Evolutionary conservation across 805 yeast species (phyloP).

Genomic region (Ogataea paradorogensis): DNA sequence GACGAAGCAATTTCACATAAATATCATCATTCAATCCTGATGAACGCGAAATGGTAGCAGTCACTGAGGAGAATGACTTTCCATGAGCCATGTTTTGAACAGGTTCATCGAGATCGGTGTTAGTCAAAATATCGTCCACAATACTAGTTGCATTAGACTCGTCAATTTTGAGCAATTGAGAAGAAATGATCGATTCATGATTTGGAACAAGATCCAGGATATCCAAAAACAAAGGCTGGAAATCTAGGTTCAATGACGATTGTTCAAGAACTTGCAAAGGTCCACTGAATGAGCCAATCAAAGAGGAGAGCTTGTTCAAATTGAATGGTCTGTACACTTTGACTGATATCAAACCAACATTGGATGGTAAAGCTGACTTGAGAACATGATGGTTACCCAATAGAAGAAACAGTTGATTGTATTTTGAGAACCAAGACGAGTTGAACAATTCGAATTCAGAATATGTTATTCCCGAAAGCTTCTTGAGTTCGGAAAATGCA

Average conservation of each 20-base stretch:
- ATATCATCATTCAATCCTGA: constrained; percentile 42
- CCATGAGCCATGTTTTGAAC: constrained; percentile 65
- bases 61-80: constrained; percentile 28
- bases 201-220: constrained; percentile 57
- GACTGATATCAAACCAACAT: constrained; percentile 50
- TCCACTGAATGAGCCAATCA: constrained; percentile 51
- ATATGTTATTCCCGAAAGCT: constrained; percentile 30
- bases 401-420: constrained; percentile 48
- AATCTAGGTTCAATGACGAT: constrained; percentile 39
- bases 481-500: constrained; percentile 32
- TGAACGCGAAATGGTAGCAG: constrained; percentile 14
- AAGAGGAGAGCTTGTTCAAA: constrained; percentile 44
- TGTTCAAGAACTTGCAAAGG: constrained; percentile 67
- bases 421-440: constrained; percentile 24
- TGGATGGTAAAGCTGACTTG: constrained; percentile 11
- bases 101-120: constrained; percentile 53
- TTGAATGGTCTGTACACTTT: constrained; percentile 75
- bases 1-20: constrained; percentile 70
- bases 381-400: constrained; percentile 51
- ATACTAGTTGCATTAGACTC: constrained; percentile 40
- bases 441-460: constrained; percentile 39
- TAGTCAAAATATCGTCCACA: constrained; percentile 47
- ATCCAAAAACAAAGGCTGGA: constrained; percentile 59
- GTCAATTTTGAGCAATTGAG: constrained; percentile 47
- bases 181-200: constrained; percentile 52